These are phyloP conservation scores for Aspergillus novofumigatus DNA, from an alignment of 2,329 filamentous ascomycete species.

Conservation along the genomic window DNA sequence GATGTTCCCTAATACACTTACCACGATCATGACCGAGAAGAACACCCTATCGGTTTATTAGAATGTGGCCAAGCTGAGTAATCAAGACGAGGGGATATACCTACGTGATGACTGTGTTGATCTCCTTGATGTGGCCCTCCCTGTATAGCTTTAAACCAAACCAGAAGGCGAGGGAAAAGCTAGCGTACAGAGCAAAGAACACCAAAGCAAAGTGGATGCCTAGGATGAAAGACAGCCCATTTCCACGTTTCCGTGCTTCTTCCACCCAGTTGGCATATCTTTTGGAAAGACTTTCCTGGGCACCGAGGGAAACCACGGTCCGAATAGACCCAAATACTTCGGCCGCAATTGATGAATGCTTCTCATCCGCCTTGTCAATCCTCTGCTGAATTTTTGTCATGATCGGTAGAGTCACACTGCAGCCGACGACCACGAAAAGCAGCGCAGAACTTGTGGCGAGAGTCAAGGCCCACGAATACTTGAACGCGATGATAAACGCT, in stretches of 20 bases:
- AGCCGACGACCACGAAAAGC: slow-evolving; percentile 38
- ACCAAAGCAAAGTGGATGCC: slow-evolving; percentile 31
- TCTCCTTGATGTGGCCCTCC: slow-evolving; percentile 29
- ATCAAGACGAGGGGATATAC: not conserved
- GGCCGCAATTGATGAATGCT: slow-evolving; percentile 36
- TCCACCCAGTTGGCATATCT: slow-evolving; percentile 37
- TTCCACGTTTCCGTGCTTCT: slow-evolving; percentile 31
- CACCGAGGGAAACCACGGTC: slow-evolving; percentile 44
- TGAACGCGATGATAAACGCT: slow-evolving; percentile 50
- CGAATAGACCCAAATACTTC: slow-evolving; percentile 43
- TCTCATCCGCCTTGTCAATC: slow-evolving; percentile 36
- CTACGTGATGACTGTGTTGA: slow-evolving; percentile 37
- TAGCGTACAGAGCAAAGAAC: slow-evolving; percentile 36
- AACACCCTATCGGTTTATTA: slow-evolving; percentile 7
- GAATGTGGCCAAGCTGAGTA: not conserved
- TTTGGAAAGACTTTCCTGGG: slow-evolving; percentile 31
- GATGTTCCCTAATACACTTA: slow-evolving; percentile 24
- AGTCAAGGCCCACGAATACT: slow-evolving; percentile 51
- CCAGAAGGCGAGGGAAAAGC: slow-evolving; percentile 37
- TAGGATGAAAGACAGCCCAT: slow-evolving; percentile 23
- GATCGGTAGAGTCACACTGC: slow-evolving; percentile 29
- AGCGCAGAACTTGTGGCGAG: slow-evolving; percentile 48
- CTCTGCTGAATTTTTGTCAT: slow-evolving; percentile 30
- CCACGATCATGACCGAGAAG: slow-evolving; percentile 21
- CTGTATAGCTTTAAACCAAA: slow-evolving; percentile 33